Evolutionary conservation across 2,329 filamentous ascomycete genomes (phyloP), one percentile per base, ranked within the genome.

Genomic region (Intubia oerlemansii): DNA sequence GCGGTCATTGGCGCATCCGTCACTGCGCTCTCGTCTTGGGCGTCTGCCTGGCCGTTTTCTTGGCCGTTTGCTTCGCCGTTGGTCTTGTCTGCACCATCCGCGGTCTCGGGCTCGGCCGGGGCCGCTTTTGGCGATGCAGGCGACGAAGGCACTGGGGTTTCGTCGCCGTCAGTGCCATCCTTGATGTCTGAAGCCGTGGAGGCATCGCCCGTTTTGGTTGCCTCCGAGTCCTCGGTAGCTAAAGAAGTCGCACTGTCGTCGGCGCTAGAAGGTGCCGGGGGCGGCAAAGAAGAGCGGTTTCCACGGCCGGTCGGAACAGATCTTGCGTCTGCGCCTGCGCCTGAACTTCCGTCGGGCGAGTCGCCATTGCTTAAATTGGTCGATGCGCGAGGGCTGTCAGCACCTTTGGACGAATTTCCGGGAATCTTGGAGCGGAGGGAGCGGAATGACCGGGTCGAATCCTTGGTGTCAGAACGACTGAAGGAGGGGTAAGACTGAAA

Each of bases 401-500:
- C n/a, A n/a, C n/a, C 84, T 67, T 44, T 68, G 78, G 36, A 59
- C 59, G 38, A 21, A 8, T 51, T 59, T 20, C 76, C 78, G 3
- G 78, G 81, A 34, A 92, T 93, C 54, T 93, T 93, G 36, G 81
- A 90, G 35, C 80, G 67, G 40, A 95, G 65, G 22, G 71, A 75
- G 40, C 79, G 70, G 49, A 93, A 72, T 5, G 84, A 93, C 38
- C 82, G 76, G 18, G 76, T 69, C 6, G 82, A 93, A 39, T 92
- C 84, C 48, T 84, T 85, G 17, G 85, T 95, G 47, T 95, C 85
- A 32, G 82, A 81, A 47, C 77, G 76, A 53, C 74, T 78, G 48
- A 95, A 85, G 17, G 85, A 92, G 17, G 84, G 85, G 50, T 88
- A 91, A 17, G 80, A 78, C 49, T 81, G 75, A 34, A 93, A 57